Base-by-base conservation (phyloP, 352 stramenopile genomes). In the Blastocystis sp. region DNA sequence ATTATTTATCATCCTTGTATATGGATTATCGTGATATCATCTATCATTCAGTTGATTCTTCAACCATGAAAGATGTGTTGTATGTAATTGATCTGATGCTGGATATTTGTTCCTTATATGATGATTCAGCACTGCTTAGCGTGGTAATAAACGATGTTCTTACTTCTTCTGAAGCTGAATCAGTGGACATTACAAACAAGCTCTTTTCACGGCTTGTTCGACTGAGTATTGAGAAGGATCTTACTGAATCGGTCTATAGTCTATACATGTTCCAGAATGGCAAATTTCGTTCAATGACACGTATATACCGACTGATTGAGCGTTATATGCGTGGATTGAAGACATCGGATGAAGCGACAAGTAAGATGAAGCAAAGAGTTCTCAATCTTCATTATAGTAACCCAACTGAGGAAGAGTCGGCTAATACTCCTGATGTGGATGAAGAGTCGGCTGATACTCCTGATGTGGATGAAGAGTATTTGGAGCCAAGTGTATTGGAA, bases 401-500 rank as follows among this genome's bases (percentile, higher is more conserved):
- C 0, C 66, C 66, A 33, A 56, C 22, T n/a, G n/a, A 48, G 0
- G 15, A 78, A 56, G 66, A 78, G 3, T 56, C 62, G 17, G 4
- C 9, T 44, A 51, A 7, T n/a, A 56, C 17, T 42, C 30, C 19
- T n/a, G 53, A 35, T 53, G 27, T 56, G 27, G 66, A 78, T 33
- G 66, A 78, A 56, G 66, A 78, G 37, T 78, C 62, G 17, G 4
- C 9, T 44, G 37, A 7, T n/a, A 56, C 17, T 42, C 30, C 19
- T n/a, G 53, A 35, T 53, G 27, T 56, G 27, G 66, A 78, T 33
- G 66, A 78, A 56, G 66, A 78, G 37, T 78, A 57, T 30, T 37
- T 78, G 17, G 66, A 78, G n/a, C 33, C 37, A 2, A 51, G 44
- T 78, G 66, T 78, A 59, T 30, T 78, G 37, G 33, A 78, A 51